A percentile compares a stretch with the other conserved stretches of the same genome.
Conservation (phyloP, 805 yeast species). For the Saturnispora dispora region DNA sequence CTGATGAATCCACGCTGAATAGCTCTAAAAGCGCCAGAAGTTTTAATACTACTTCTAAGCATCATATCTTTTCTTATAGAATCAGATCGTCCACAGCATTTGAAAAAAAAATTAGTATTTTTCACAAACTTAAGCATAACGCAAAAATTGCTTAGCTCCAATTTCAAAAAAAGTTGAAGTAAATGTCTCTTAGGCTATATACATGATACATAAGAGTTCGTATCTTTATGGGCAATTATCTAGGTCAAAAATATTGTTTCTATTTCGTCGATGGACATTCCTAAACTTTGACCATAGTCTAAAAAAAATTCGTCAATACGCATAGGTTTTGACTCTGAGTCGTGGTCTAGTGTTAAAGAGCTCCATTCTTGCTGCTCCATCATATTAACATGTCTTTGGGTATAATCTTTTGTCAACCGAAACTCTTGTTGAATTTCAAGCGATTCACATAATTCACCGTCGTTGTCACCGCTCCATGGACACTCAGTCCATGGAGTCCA, state of each 20-base stretch:
- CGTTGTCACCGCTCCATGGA: slow-evolving; percentile 16
- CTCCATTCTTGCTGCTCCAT: slow-evolving; percentile 8
- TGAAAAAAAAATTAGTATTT: neutral
- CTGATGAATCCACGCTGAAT: neutral
- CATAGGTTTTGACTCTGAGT: slow-evolving; percentile 22
- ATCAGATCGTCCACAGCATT: neutral
- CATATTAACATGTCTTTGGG: slow-evolving; percentile 18
- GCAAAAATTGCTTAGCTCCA: neutral
- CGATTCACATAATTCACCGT: slow-evolving; percentile 21
- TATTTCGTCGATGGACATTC: slow-evolving; percentile 7
- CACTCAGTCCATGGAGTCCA: slow-evolving; percentile 39
- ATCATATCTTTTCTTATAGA: neutral
- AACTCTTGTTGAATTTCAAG: slow-evolving; percentile 26
- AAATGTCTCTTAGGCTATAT: neutral
- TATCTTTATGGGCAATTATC: neutral
- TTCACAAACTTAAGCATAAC: neutral
- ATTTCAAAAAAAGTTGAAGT: neutral
- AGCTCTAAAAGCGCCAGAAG: neutral
- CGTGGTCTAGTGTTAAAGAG: slow-evolving; percentile 10
- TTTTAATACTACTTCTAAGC: neutral
- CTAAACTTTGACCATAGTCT: slow-evolving; percentile 17
- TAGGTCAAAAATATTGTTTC: slow-evolving; percentile 5
- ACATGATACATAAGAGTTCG: too few species aligned
- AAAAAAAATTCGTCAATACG: slow-evolving; percentile 22
- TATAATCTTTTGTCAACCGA: slow-evolving; percentile 23